phyloP scores from a whole-genome alignment of 139 green algal genomes.

The Edaphochlamys debaryana region DNA sequence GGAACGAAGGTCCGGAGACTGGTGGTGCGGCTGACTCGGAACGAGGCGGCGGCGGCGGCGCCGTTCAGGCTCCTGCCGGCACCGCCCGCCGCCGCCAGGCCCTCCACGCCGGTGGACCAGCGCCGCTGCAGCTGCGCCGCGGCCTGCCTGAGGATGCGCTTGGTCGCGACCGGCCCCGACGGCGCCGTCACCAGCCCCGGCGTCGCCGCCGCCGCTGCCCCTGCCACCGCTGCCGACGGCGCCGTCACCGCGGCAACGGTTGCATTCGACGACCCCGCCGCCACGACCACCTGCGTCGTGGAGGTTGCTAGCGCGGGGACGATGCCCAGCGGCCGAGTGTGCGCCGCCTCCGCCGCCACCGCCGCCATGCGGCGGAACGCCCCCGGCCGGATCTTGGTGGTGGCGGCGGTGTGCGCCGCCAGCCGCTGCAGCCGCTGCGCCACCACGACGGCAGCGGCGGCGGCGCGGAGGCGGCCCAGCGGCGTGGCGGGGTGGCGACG shows the following conservation, averaged over 20 bases:
- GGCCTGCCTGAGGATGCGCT: background rate
- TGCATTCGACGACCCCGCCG: background rate
- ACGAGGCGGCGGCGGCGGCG: too few relatives aligned
- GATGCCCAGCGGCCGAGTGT: background rate
- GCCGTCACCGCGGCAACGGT: background rate
- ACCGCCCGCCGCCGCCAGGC: too few relatives aligned
- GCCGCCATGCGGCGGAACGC: background rate
- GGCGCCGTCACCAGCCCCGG: background rate
- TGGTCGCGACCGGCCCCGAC: background rate
- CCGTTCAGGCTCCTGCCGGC: background rate
- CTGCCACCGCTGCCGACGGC: background rate
- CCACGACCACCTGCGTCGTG: background rate
- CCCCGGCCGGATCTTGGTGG: background rate
- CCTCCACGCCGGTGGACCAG: too few relatives aligned
- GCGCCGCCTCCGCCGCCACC: slow-evolving; percentile 7
- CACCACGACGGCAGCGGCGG: background rate
- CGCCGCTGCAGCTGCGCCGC: slow-evolving; percentile 8
- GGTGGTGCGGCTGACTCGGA: too few relatives aligned
- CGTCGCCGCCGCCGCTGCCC: too few relatives aligned
- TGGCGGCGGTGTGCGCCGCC: background rate
- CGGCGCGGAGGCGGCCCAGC: background rate
- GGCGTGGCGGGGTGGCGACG: background rate
- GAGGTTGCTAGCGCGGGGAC: slow-evolving; percentile 16
- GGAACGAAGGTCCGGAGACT: background rate
- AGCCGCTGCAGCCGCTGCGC: background rate